A percentile compares a stretch with the other conserved stretches of the same genome.
phyloP scores from a whole-genome alignment of 352 stramenopile genomes.

The Phytophthora fragariaefolia region DNA sequence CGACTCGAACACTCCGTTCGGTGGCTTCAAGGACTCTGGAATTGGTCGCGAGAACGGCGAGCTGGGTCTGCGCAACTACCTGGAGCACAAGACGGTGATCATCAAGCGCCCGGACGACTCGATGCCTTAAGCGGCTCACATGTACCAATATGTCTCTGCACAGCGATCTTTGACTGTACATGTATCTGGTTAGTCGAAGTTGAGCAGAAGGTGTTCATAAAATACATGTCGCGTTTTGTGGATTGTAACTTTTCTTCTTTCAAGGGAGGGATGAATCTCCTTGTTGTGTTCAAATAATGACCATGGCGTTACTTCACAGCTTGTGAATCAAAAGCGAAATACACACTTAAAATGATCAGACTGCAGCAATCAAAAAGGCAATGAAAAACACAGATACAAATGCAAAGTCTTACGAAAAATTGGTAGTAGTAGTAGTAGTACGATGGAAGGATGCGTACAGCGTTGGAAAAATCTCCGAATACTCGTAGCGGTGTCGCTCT shows the following conservation, averaged over 20 bases:
- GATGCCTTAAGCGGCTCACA: conserved; percentile 36
- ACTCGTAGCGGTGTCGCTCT: no score
- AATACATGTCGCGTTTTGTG: conserved; percentile 20
- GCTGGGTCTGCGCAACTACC: conserved; percentile 71
- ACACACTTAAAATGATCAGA: no score
- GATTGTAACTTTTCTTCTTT: not conserved
- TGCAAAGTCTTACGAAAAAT: conserved; percentile 27
- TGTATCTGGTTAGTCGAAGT: not conserved
- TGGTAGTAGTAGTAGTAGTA: conserved; percentile 20
- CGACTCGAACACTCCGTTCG: conserved; percentile 82
- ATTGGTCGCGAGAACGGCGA: conserved; percentile 81
- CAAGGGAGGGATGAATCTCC: not conserved
- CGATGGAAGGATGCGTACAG: no score
- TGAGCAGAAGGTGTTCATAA: conserved; percentile 22
- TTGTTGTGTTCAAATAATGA: no score
- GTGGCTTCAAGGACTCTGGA: conserved; percentile 88
- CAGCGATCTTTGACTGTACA: no score
- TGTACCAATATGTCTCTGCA: conserved; percentile 17
- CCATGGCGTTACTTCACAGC: no score
- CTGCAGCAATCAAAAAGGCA: not conserved
- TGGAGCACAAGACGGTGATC: conserved; percentile 77
- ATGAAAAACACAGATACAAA: not conserved
- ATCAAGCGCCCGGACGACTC: conserved; percentile 61
- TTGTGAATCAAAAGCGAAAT: no score
- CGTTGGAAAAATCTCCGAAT: no score